Evolutionary conservation across 2,329 filamentous ascomycete species (phyloP).

Genomic region (Diplodia scrobiculata): DNA sequence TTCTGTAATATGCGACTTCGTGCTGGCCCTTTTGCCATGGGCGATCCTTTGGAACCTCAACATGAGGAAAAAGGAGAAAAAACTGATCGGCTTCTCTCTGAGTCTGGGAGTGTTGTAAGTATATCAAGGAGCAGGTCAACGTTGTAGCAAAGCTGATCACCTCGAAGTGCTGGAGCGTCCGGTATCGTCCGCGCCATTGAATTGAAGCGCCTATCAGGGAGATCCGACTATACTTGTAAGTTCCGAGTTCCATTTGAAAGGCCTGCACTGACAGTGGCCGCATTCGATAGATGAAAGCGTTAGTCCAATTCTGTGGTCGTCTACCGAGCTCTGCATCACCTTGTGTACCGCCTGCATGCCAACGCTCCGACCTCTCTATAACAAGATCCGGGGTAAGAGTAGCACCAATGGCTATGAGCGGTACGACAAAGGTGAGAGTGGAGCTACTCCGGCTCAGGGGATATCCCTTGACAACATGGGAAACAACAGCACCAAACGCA

Average conservation of each 20-base stretch:
- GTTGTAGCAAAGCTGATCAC: background rate
- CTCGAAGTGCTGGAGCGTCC: conserved; percentile 38
- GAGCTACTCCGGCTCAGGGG: conserved; percentile 1
- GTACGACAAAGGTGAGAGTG: conserved; percentile 10
- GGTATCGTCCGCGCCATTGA: conserved; percentile 40
- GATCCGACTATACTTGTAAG: conserved; percentile 38
- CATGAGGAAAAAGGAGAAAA: conserved; percentile 43
- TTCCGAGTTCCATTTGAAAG: background rate
- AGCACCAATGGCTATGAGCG: conserved; percentile 9
- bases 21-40: conserved; percentile 43
- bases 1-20: conserved; percentile 41
- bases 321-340: conserved; percentile 51
- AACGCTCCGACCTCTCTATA: conserved; percentile 43
- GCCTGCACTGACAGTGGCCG: background rate
- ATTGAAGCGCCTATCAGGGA: conserved; percentile 37
- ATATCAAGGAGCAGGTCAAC: background rate
- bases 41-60: conserved; percentile 40
- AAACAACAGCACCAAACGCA: conserved; percentile 5
- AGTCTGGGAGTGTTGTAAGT: conserved; percentile 39
- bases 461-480: conserved; percentile 18
- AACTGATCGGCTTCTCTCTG: conserved; percentile 40
- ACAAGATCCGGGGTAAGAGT: conserved; percentile 1
- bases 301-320: conserved; percentile 40
- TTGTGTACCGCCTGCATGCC: conserved; percentile 59
- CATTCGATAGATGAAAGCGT: conserved; percentile 35